phyloP scores from a whole-genome alignment of 805 yeast genomes.

The Millerago galiae region DNA sequence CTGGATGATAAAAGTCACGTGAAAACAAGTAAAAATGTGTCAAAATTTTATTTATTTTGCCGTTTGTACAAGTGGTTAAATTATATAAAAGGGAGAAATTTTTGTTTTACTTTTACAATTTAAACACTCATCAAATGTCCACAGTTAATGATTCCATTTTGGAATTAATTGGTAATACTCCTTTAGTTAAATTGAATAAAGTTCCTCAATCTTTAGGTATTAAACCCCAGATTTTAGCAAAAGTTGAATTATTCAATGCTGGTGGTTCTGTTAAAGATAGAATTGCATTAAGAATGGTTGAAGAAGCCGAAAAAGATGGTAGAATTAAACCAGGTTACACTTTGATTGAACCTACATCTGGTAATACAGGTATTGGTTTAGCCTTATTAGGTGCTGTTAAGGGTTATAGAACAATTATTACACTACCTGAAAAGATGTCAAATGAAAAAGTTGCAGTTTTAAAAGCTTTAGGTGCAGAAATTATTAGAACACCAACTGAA shows the following conservation, averaged over 20 bases:
- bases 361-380: conserved; percentile 87
- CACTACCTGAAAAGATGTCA: conserved; percentile 88
- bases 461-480: conserved; percentile 87
- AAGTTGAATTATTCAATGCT: conserved; percentile 77
- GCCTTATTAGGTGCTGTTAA: conserved; percentile 83
- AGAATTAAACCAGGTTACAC: conserved; percentile 80
- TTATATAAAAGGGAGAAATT: no score
- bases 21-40: conserved; percentile 3
- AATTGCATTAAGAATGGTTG: conserved; percentile 81
- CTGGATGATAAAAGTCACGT: no score
- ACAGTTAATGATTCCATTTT: conserved; percentile 35
- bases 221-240: conserved; percentile 65
- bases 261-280: conserved; percentile 91
- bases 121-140: background rate
- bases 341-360: conserved; percentile 83
- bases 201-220: conserved; percentile 73
- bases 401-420: conserved; percentile 82
- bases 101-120: background rate
- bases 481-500: conserved; percentile 84
- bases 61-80: conserved; percentile 6
- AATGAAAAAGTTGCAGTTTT: conserved; percentile 84
- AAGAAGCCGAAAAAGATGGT: conserved; percentile 75
- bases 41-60: conserved; percentile 2
- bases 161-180: conserved; percentile 82
- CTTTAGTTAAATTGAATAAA: conserved; percentile 65